phyloP scores from a whole-genome alignment of 441 rosid species.

The Arabidopsis hybrid region DNA sequence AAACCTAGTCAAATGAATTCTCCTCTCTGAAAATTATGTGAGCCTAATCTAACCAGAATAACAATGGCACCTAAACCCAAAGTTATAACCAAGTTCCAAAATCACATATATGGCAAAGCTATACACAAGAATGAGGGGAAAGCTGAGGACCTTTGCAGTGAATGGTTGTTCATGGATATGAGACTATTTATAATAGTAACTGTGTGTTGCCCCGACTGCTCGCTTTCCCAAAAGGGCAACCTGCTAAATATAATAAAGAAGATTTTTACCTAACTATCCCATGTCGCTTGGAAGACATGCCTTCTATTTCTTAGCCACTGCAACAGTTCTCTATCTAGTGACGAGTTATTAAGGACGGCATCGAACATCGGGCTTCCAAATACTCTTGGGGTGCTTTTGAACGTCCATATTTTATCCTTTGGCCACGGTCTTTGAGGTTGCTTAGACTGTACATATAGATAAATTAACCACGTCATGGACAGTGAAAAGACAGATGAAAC shows the following conservation, averaged over 20 bases:
- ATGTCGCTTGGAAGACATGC: constrained; percentile 67
- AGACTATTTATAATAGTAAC: constrained; percentile 36
- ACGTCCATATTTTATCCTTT: constrained; percentile 92
- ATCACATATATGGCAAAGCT: constrained; percentile 51
- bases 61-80: constrained; percentile 41
- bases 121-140: constrained; percentile 76
- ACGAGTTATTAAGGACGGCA: constrained; percentile 55
- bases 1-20: constrained; percentile 30
- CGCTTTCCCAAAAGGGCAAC: constrained; percentile 54
- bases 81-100: constrained; percentile 39
- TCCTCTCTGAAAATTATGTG: constrained; percentile 33
- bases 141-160: constrained; percentile 32
- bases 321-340: constrained; percentile 82
- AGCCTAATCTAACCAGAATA: constrained; percentile 40
- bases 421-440: constrained; percentile 96
- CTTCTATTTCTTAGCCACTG: constrained; percentile 92
- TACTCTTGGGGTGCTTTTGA: constrained; percentile 60
- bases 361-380: constrained; percentile 98
- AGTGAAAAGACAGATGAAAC: constrained; percentile 12
- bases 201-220: constrained; percentile 42
- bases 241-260: constrained; percentile 51
- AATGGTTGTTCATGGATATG: constrained; percentile 21
- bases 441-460: constrained; percentile 64
- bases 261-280: constrained; percentile 80
- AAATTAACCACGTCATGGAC: constrained; percentile 9